Evolutionary conservation across 371 early-diverging fungal genomes (phyloP).

Genomic region (Spiromyces aspiralis): DNA sequence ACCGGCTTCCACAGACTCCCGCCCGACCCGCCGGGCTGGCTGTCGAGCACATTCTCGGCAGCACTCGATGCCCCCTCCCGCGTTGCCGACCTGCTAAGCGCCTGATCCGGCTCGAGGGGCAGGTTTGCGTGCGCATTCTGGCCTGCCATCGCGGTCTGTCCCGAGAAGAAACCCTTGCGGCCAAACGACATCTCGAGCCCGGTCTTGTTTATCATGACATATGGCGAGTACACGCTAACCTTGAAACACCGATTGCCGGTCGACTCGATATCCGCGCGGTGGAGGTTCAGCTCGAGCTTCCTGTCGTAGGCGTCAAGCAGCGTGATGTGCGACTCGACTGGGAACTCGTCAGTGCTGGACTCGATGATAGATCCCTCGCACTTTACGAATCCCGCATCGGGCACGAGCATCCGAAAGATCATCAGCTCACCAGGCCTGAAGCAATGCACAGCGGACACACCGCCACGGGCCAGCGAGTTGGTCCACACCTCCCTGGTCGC

Average conservation of each 20-base stretch:
- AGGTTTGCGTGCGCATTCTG: slow-evolving; percentile 28
- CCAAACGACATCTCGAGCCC: slow-evolving; percentile 63
- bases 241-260: slow-evolving; percentile 21
- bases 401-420: slow-evolving; percentile 53
- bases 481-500: slow-evolving; percentile 44
- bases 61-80: too few species aligned
- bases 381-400: slow-evolving; percentile 41
- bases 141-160: slow-evolving; percentile 50
- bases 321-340: slow-evolving; percentile 48
- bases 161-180: slow-evolving; percentile 55
- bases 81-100: background rate
- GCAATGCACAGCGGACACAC: slow-evolving; percentile 59
- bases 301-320: slow-evolving; percentile 47
- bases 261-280: slow-evolving; percentile 23
- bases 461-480: slow-evolving; percentile 52
- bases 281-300: slow-evolving; percentile 43
- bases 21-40: background rate
- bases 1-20: slow-evolving; percentile 34
- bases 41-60: background rate
- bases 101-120: background rate
- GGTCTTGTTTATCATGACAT: slow-evolving; percentile 82
- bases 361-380: slow-evolving; percentile 80
- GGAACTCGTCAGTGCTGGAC: slow-evolving; percentile 49
- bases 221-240: slow-evolving; percentile 44
- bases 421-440: slow-evolving; percentile 71